Evolutionary conservation across 495 filamentous ascomycete genomes (phyloP), one percentile per base, ranked within the genome.

Genomic region (Neurospora sublineolata): DNA sequence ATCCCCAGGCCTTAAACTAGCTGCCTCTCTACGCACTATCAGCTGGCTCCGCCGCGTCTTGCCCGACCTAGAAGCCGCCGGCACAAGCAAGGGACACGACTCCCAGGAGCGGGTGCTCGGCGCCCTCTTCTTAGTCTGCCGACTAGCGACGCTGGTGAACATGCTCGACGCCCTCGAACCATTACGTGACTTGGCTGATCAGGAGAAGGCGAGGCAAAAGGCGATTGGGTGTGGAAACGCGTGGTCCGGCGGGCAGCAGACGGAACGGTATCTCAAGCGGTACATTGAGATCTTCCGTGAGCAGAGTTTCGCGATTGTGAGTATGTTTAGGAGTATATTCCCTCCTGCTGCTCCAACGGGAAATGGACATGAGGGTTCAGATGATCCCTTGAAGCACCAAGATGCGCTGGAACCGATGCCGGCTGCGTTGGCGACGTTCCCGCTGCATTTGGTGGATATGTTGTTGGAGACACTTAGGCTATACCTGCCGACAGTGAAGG

Each of bases 281-380:
- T 99, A 97, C 82, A 90, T 99, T 75, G 96, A 99, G 79, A 97
- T 98, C 37, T 98, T 97, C 81, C 91, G 96, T 69, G 96, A 99
- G 81, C 96, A 99, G 80, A 95, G 92, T 76, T 99, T 99, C 77
- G 91, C 91, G 12, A 96, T 97, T 72, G 87, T 98, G 27, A 94
- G 91, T 23, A 91, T 97, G 87, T 97, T 95, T 79, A 91, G 89
- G 73, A 92, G 88, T 75, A 95, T 98, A 64, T 98, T 97, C 77
- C 88, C 91, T 3, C 83, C 87, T 9, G 81, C 83, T 3, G 58
- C 70, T 3, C 30, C 72, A 3, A 39, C 68, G 18, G 72, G 30
- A 16, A 33, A 33, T 64, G 52, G 27, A 1, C 4, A 64, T 18
- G 52, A 64, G 27, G 27, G 52, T 9, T 33, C 52, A 7, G 72